Conservation (phyloP, 2,329 filamentous ascomycete genomes). For the Trichoderma sp. region DNA sequence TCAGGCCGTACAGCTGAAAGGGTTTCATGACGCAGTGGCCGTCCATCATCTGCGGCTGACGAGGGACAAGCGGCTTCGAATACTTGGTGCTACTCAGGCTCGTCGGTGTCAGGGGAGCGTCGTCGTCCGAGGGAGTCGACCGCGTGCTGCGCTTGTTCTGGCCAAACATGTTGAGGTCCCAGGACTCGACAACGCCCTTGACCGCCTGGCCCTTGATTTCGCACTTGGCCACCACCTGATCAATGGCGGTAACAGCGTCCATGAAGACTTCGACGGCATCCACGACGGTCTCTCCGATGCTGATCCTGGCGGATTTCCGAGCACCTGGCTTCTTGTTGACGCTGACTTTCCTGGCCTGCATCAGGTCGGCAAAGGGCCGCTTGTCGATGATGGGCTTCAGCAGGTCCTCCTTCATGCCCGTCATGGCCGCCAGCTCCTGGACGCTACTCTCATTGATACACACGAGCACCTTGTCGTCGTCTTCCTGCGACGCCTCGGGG, state of each 20-base stretch:
- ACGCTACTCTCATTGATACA: slow-evolving; percentile 81
- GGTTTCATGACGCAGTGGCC: slow-evolving; percentile 79
- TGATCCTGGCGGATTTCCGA: slow-evolving; percentile 50
- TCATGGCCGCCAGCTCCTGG: slow-evolving; percentile 79
- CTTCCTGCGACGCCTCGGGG: slow-evolving; percentile 38
- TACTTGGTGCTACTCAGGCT: slow-evolving; percentile 42
- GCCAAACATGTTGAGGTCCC: slow-evolving; percentile 54
- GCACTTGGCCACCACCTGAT: slow-evolving; percentile 76
- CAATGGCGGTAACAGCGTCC: slow-evolving; percentile 78
- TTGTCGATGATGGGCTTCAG: slow-evolving; percentile 70
- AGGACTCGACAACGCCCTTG: slow-evolving; percentile 50
- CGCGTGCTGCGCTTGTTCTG: slow-evolving; percentile 41
- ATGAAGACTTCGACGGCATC: slow-evolving; percentile 69
- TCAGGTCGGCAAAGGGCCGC: slow-evolving; percentile 71
- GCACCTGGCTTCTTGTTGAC: slow-evolving; percentile 52
- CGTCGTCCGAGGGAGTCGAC: slow-evolving; percentile 39
- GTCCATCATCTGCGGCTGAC: slow-evolving; percentile 78
- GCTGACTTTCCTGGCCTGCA: slow-evolving; percentile 67
- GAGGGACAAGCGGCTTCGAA: slow-evolving; percentile 49
- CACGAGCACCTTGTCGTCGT: slow-evolving; percentile 60
- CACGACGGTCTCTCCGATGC: slow-evolving; percentile 57
- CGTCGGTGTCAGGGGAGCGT: slow-evolving; percentile 48
- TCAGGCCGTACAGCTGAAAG: slow-evolving; percentile 91
- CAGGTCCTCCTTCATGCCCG: slow-evolving; percentile 69
- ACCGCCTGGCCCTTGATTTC: slow-evolving; percentile 67